Percentiles rank a stretch among this genome's conserved stretches.
Conservation (phyloP, 257 asterid species). For the Prunella vulgaris region DNA sequence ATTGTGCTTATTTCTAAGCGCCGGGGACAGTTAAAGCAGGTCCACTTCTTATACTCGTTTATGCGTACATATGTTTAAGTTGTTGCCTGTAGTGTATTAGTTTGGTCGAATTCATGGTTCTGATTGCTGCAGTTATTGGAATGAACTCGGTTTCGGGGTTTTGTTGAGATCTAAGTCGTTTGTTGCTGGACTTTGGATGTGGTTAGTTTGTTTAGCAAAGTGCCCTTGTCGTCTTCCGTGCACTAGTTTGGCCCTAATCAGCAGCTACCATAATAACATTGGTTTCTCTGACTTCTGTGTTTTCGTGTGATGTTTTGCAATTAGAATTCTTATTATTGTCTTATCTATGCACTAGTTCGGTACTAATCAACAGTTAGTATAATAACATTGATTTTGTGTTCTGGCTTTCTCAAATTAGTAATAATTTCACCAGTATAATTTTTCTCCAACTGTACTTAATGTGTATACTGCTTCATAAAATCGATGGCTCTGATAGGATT, state of each 20-base stretch:
- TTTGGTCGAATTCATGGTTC: neutral
- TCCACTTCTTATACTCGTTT: neutral
- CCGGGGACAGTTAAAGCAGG: conserved; percentile 98
- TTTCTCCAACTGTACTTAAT: neutral
- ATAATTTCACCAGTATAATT: too few species aligned
- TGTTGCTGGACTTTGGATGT: neutral
- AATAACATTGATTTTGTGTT: neutral
- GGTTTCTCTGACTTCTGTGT: neutral
- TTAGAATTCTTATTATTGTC: neutral
- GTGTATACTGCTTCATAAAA: neutral
- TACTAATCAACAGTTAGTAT: neutral
- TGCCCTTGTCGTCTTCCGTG: neutral
- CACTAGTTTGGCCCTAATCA: too few species aligned
- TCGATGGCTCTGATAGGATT: too few species aligned
- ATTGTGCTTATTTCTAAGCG: conserved; percentile 85
- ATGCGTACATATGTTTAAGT: neutral
- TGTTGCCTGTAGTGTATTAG: neutral
- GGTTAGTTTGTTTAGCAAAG: neutral
- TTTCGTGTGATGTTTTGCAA: neutral
- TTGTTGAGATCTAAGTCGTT: neutral
- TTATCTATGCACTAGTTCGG: neutral
- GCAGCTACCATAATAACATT: too few species aligned
- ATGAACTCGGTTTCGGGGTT: neutral
- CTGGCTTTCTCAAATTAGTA: too few species aligned
- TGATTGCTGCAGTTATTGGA: conserved; percentile 9